Evolutionary conservation across 1,284 basidiomycete genomes (phyloP).

Genomic region (Vanrija humicola): DNA sequence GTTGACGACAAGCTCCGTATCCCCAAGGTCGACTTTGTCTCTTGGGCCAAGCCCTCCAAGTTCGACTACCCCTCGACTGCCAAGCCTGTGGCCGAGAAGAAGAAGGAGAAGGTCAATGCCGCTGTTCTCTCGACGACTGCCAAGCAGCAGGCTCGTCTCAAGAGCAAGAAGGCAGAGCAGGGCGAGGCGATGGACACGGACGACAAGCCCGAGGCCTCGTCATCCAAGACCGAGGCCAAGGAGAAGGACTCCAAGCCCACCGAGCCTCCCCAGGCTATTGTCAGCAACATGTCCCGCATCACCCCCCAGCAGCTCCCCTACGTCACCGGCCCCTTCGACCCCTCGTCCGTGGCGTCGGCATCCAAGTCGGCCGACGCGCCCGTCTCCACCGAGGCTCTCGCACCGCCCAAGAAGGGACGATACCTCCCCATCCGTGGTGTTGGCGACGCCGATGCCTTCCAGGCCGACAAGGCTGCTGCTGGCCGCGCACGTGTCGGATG

Average conservation of each 20-base stretch:
- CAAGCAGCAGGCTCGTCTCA: slow-evolving; percentile 86
- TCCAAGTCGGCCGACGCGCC: neutral
- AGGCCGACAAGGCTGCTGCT: slow-evolving; percentile 14
- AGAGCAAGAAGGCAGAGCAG: slow-evolving; percentile 63
- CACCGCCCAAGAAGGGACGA: slow-evolving; percentile 12
- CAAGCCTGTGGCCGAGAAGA: slow-evolving; percentile 85
- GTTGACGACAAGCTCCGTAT: slow-evolving; percentile 79
- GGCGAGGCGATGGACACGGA: slow-evolving; percentile 71
- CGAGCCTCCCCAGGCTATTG: slow-evolving; percentile 71
- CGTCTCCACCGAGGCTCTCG: neutral
- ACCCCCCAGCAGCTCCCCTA: slow-evolving; percentile 83
- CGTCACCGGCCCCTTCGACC: slow-evolving; percentile 53
- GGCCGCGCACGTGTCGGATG: slow-evolving; percentile 16
- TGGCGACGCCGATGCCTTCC: slow-evolving; percentile 14
- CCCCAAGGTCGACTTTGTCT: slow-evolving; percentile 84
- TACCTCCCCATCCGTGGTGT: slow-evolving; percentile 17
- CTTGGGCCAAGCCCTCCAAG: slow-evolving; percentile 78
- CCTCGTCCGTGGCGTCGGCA: slow-evolving; percentile 1
- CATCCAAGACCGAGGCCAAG: slow-evolving; percentile 14
- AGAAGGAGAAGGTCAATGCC: slow-evolving; percentile 80
- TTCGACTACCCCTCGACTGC: slow-evolving; percentile 83
- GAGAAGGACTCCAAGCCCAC: slow-evolving; percentile 56
- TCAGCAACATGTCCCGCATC: slow-evolving; percentile 88
- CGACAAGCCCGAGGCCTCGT: slow-evolving; percentile 50
- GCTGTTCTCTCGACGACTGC: slow-evolving; percentile 93